Base-by-base conservation (phyloP, 306 rosid species). In the Cicer pinnatifidum region DNA sequence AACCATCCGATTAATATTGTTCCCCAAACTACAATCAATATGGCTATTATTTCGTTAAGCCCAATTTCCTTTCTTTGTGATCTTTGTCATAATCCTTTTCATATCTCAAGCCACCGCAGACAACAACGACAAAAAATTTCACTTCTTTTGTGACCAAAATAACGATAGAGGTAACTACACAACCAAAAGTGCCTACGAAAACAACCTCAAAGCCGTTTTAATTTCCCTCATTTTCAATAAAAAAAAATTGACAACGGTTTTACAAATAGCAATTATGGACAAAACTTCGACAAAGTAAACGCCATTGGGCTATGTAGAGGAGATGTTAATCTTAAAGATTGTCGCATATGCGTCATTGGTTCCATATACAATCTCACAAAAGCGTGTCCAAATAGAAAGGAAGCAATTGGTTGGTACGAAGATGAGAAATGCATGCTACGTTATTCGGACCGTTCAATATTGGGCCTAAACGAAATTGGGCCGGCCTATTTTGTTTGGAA, bases 361-460 rank as follows among this genome's bases (percentile, higher is more conserved):
- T 52, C 58, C 4, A 15, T 0, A 15, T 7, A 1, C 58, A 52
- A 52, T 16, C 58, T 52, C 10, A 52, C 58, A 52, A 11, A 52
- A 52, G 58, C 28, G 8, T 52, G 58, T 52, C 58, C 58, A 16
- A 52, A 52, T 10, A 52, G 7, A 52, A 52, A 52, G 11, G 33
- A 52, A 52, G 58, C 58, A 52, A 52, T 52, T 16, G 58, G 33
- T 0, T 52, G 58, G 58, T 52, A 16, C 58, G 58, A 52, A 5
- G 58, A 52, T 8, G 59, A 52, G 33, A 52, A 56, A 56, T 56
- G 62, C 39, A 52, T 52, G 39, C 4, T 56, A 5, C 62, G 62
- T 3, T 56, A 56, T 5, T 56, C 62, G 4, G 62, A 56, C 62
- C 13, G 62, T 10, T 19, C 12, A 6, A 56, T 56, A 9, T 8